Evolutionary conservation across 768 basidiomycete genomes (phyloP).

Genomic region (Mycena crocata): DNA sequence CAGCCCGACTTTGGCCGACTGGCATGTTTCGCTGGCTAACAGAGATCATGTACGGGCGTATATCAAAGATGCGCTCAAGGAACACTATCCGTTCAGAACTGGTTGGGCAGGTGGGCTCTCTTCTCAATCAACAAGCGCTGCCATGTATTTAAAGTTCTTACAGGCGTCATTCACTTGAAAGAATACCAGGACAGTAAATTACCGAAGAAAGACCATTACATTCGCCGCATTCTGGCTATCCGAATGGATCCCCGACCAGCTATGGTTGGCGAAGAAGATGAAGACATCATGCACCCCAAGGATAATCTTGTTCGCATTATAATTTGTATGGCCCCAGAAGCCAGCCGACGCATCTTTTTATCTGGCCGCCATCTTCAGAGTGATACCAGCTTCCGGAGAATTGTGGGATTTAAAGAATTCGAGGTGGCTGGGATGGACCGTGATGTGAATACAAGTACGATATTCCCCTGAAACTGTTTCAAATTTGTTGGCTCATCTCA

Average conservation of each 20-base stretch:
- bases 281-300: not conserved
- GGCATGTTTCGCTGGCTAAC: conserved; percentile 39
- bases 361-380: conserved; percentile 38
- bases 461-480: not conserved
- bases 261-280: conserved; percentile 23
- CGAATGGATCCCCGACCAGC: not conserved
- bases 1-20: conserved; percentile 29
- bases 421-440: conserved; percentile 27
- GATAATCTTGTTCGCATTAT: conserved; percentile 30
- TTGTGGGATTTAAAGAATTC: conserved; percentile 34
- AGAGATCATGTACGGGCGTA: conserved; percentile 25
- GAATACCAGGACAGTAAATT: conserved; percentile 17
- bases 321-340: conserved; percentile 40
- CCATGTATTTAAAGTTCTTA: not conserved
- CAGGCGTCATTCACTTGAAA: conserved; percentile 31
- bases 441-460: conserved; percentile 29
- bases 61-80: conserved; percentile 23
- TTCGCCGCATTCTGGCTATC: conserved; percentile 26
- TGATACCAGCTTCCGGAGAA: no score
- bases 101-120: conserved; percentile 32
- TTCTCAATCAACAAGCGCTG: not conserved
- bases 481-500: not conserved
- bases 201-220: conserved; percentile 33
- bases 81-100: conserved; percentile 11
- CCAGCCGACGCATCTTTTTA: conserved; percentile 30